Conservation (phyloP, 2,329 filamentous ascomycete species). For the Exserohilum rostratum region DNA sequence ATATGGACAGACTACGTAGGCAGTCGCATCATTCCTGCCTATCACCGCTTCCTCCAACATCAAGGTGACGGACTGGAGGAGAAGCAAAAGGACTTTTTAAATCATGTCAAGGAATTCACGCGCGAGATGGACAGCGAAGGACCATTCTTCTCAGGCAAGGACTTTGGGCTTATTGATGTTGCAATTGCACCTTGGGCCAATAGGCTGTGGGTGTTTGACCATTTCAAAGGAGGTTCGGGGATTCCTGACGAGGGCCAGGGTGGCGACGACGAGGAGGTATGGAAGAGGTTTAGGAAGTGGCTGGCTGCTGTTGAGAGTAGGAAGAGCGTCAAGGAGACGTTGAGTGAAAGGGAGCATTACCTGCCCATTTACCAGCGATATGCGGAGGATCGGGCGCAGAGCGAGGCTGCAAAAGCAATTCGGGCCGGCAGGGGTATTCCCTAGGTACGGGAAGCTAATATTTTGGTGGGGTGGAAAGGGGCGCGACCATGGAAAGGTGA, state of each 20-base stretch:
- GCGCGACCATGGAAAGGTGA: neutral
- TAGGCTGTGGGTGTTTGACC: slow-evolving; percentile 74
- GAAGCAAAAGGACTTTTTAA: slow-evolving; percentile 64
- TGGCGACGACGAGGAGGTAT: slow-evolving; percentile 62
- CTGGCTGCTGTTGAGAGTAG: slow-evolving; percentile 63
- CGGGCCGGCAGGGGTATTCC: slow-evolving; percentile 68
- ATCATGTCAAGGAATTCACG: slow-evolving; percentile 65
- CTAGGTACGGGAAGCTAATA: slow-evolving; percentile 32
- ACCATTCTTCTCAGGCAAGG: slow-evolving; percentile 70
- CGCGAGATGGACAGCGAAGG: slow-evolving; percentile 65
- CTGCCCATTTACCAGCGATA: slow-evolving; percentile 67
- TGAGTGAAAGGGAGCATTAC: slow-evolving; percentile 71
- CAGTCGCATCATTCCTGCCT: slow-evolving; percentile 69
- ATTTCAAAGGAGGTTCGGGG: slow-evolving; percentile 69
- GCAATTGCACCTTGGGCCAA: slow-evolving; percentile 75
- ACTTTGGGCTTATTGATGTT: slow-evolving; percentile 72
- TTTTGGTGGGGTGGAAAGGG: neutral
- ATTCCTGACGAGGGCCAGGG: slow-evolving; percentile 57
- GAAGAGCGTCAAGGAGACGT: slow-evolving; percentile 69
- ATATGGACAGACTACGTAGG: slow-evolving; percentile 79
- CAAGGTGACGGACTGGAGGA: slow-evolving; percentile 53
- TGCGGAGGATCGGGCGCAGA: slow-evolving; percentile 55
- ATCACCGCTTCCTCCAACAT: slow-evolving; percentile 64
- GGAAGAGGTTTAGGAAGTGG: slow-evolving; percentile 72
- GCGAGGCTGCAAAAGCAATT: slow-evolving; percentile 56